A percentile compares a stretch with the other conserved stretches of the same genome.
Evolutionary conservation across 1,139 yeast species (phyloP).

Genomic region (Scheffersomyces illinoinensis): DNA sequence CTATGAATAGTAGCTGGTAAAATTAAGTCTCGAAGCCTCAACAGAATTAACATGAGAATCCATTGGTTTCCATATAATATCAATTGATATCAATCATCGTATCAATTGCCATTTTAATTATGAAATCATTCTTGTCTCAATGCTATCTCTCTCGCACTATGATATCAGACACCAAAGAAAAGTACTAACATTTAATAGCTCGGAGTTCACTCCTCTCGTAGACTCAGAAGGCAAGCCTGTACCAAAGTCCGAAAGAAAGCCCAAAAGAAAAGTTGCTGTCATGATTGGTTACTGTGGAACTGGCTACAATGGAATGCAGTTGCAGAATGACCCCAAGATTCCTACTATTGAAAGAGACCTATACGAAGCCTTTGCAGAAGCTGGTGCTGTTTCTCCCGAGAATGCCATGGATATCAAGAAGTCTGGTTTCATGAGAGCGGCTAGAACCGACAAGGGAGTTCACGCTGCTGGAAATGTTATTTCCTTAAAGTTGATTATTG

Average conservation of each 20-base stretch:
- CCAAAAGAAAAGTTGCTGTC: slow-evolving; percentile 88
- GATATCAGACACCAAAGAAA: background rate
- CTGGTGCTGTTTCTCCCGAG: slow-evolving; percentile 89
- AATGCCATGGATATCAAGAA: slow-evolving; percentile 90
- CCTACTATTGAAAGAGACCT: slow-evolving; percentile 91
- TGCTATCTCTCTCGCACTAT: background rate
- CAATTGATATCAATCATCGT: background rate
- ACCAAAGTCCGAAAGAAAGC: slow-evolving; percentile 61
- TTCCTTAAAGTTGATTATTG: slow-evolving; percentile 83
- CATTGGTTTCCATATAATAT: no score
- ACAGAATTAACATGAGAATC: no score
- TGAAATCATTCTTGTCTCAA: no score
- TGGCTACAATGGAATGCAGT: slow-evolving; percentile 97
- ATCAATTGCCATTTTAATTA: background rate
- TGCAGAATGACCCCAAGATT: slow-evolving; percentile 76
- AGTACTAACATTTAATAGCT: slow-evolving; percentile 32
- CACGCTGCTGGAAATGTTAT: slow-evolving; percentile 98
- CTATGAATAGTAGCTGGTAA: background rate
- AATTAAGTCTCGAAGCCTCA: no score
- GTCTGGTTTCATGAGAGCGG: slow-evolving; percentile 91
- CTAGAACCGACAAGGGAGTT: slow-evolving; percentile 97
- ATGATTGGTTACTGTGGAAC: slow-evolving; percentile 97
- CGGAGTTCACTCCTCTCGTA: slow-evolving; percentile 38
- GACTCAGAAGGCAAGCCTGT: slow-evolving; percentile 66
- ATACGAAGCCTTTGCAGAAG: slow-evolving; percentile 78